phyloP scores from a whole-genome alignment of 78 protist genomes.

The Polysphondylium violaceum region DNA sequence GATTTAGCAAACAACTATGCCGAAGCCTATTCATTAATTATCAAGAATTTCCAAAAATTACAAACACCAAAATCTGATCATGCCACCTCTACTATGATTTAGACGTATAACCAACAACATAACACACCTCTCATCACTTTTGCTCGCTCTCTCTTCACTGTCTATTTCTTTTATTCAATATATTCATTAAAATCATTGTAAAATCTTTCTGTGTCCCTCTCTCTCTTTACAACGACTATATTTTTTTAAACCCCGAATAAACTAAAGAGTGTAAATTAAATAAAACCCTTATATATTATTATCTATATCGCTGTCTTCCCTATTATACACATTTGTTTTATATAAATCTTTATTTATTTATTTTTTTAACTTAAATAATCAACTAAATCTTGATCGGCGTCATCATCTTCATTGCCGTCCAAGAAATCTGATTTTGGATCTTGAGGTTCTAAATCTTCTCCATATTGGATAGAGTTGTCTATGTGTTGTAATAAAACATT shows the following conservation, averaged over 20 bases:
- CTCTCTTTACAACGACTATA: no score
- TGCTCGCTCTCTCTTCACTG: no score
- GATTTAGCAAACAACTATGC: slow-evolving; percentile 72
- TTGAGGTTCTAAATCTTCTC: slow-evolving; percentile 92
- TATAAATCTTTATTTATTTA: background rate
- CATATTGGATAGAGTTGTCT: slow-evolving; percentile 93
- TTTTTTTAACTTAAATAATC: background rate
- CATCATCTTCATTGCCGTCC: slow-evolving; percentile 46
- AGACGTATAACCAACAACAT: no score
- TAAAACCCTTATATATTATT: no score
- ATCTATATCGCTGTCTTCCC: no score
- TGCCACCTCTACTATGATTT: background rate
- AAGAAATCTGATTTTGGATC: slow-evolving; percentile 32
- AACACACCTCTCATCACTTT: no score
- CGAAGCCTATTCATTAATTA: slow-evolving; percentile 32
- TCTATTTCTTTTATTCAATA: no score
- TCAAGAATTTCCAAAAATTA: slow-evolving; percentile 60
- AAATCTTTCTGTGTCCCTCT: no score
- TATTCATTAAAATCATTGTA: no score
- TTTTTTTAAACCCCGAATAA: no score
- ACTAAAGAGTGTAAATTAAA: no score
- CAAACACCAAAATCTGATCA: slow-evolving; percentile 61
- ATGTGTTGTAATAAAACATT: slow-evolving; percentile 60
- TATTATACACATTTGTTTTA: no score
- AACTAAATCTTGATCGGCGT: background rate